Conservation (phyloP, 208 protist species). For the Trypanosoma caninum region DNA sequence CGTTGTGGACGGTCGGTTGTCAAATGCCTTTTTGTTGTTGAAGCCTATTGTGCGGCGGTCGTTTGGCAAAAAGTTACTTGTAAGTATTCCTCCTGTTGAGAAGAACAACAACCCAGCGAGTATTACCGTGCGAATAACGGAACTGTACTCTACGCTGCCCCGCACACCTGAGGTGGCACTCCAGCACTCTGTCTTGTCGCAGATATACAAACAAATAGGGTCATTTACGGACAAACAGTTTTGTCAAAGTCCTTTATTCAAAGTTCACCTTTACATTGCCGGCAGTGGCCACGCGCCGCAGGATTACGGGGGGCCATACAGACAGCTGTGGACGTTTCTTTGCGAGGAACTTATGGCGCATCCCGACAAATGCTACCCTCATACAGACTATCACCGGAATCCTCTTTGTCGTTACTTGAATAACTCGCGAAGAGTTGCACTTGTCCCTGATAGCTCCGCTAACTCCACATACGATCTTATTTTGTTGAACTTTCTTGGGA, state of each 20-base stretch:
- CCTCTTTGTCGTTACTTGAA: conserved; percentile 85
- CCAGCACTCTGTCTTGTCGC: conserved; percentile 72
- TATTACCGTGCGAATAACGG: conserved; percentile 72
- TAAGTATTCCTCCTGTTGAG: conserved; percentile 65
- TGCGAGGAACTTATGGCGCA: conserved; percentile 85
- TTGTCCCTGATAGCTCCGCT: conserved; percentile 77
- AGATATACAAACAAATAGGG: conserved; percentile 88
- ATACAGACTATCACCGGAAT: conserved; percentile 83
- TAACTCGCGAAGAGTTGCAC: conserved; percentile 77
- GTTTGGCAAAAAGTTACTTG: conserved; percentile 69
- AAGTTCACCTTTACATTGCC: conserved; percentile 81
- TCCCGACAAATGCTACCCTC: conserved; percentile 79
- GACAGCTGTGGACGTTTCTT: conserved; percentile 87
- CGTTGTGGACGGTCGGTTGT: conserved; percentile 57
- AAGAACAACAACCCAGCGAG: conserved; percentile 31
- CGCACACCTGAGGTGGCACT: conserved; percentile 73
- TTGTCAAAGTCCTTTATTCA: conserved; percentile 68
- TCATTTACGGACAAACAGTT: conserved; percentile 63
- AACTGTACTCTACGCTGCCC: conserved; percentile 71
- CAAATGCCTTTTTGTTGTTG: conserved; percentile 70
- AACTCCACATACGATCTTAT: conserved; percentile 70
- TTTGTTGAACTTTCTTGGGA: conserved; percentile 88
- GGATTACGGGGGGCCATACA: conserved; percentile 88
- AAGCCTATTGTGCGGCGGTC: conserved; percentile 81
- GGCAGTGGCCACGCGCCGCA: conserved; percentile 70